These are phyloP conservation scores for Chaetomidium leptoderma DNA, from an alignment of 495 filamentous ascomycete species.

Conservation along the genomic window DNA sequence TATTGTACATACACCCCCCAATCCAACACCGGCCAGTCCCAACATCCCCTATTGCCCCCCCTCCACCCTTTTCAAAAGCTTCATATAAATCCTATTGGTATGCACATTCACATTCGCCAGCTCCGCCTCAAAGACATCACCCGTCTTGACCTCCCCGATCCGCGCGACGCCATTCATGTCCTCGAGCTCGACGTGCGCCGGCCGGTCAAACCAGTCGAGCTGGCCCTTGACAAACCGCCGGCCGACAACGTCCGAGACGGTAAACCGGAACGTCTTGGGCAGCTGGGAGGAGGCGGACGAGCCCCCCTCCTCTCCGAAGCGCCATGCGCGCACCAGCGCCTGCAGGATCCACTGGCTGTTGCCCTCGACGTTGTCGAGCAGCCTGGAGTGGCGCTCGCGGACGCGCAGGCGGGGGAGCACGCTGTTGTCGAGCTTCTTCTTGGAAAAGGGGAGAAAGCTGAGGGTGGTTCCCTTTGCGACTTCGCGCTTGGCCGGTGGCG, in stretches of 20 bases:
- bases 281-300: conserved; percentile 31
- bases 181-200: conserved; percentile 31
- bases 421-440: conserved; percentile 47
- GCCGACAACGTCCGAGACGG: conserved; percentile 33
- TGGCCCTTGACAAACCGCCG: conserved; percentile 23
- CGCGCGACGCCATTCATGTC: conserved; percentile 30
- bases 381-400: conserved; percentile 43
- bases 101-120: conserved; percentile 56
- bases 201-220: conserved; percentile 40
- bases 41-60: not conserved
- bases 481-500: not conserved
- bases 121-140: conserved; percentile 56
- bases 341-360: conserved; percentile 57
- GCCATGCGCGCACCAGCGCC: conserved; percentile 70
- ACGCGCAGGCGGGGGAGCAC: conserved; percentile 49
- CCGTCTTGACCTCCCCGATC: conserved; percentile 38
- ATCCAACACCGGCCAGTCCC: too few species aligned
- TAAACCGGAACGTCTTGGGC: conserved; percentile 58
- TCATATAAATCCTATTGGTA: conserved; percentile 45
- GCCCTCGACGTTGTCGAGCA: conserved; percentile 31
- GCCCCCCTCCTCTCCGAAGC: conserved; percentile 60
- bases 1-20: not conserved
- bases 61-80: conserved; percentile 38
- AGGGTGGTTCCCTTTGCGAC: not conserved
- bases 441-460: conserved; percentile 59